Percentiles rank a stretch among this genome's conserved stretches.
These are phyloP conservation scores for Rhizopogon sp. DNA, from an alignment of 768 basidiomycete species.

Conservation along the genomic window DNA sequence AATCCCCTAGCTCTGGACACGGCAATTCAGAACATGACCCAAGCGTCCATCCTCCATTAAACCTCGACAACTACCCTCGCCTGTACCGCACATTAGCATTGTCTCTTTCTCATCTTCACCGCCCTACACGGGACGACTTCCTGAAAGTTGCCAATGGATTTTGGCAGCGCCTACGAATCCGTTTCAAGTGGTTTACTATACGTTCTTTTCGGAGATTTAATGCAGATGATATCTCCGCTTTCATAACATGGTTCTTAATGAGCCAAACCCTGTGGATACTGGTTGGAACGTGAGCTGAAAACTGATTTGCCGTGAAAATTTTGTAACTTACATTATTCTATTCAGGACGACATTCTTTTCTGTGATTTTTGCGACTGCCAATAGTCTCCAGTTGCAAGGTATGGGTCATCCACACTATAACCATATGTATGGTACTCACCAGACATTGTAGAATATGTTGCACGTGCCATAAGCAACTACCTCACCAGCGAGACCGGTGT, in stretches of 20 bases:
- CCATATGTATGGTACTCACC: not conserved
- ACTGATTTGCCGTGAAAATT: not conserved
- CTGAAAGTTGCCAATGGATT: conserved; percentile 83
- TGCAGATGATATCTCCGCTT: conserved; percentile 94
- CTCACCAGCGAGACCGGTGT: conserved; percentile 91
- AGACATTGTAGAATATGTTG: conserved; percentile 62
- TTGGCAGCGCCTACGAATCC: conserved; percentile 82
- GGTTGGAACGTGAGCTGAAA: conserved; percentile 55
- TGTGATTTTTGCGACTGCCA: conserved; percentile 82
- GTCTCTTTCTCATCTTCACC: conserved; percentile 69
- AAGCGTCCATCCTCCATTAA: conserved; percentile 16
- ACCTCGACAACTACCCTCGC: conserved; percentile 68
- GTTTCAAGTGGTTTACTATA: conserved; percentile 98
- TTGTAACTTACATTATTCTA: conserved; percentile 2
- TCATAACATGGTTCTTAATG: conserved; percentile 93
- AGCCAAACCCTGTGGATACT: conserved; percentile 96
- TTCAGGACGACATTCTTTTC: conserved; percentile 92
- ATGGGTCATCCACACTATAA: conserved; percentile 11
- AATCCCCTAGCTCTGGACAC: conserved; percentile 4
- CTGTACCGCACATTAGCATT: conserved; percentile 76
- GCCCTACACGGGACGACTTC: conserved; percentile 88
- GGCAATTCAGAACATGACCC: not conserved
- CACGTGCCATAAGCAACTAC: conserved; percentile 85
- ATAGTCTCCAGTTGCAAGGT: conserved; percentile 86
- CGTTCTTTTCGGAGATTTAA: conserved; percentile 93